Evolutionary conservation across 139 green algal genomes (phyloP).

Genomic region (Coelastrella sp.): DNA sequence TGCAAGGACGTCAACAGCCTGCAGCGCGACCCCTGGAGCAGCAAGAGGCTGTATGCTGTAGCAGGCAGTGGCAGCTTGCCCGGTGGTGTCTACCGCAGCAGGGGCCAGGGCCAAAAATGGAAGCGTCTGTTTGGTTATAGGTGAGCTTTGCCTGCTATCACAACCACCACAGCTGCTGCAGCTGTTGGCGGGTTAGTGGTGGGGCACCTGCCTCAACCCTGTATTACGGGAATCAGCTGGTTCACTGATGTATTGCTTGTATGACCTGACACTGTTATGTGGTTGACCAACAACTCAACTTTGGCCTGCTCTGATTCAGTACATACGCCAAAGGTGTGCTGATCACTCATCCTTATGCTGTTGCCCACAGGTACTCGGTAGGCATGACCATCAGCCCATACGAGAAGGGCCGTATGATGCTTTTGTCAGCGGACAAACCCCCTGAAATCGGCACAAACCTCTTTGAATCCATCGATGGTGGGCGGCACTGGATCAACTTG

Average conservation of each 20-base stretch:
- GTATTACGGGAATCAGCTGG: no score
- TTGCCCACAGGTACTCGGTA: conserved; percentile 27
- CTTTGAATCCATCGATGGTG: conserved; percentile 29
- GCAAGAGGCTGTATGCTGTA: conserved; percentile 29
- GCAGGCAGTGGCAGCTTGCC: conserved; percentile 36
- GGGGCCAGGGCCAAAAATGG: conserved; percentile 29
- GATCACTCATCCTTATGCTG: neutral
- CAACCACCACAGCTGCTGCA: no score
- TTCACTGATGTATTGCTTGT: no score
- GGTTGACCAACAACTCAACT: neutral
- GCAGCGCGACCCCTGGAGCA: conserved; percentile 32
- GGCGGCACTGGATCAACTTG: neutral
- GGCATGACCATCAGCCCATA: conserved; percentile 15
- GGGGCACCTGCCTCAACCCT: no score
- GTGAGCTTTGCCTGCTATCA: no score
- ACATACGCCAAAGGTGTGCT: neutral
- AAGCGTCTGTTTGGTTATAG: conserved; percentile 46
- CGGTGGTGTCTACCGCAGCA: conserved; percentile 32
- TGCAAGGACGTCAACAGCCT: conserved; percentile 22
- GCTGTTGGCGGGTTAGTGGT: no score
- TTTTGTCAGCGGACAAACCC: conserved; percentile 33
- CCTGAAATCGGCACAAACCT: conserved; percentile 28
- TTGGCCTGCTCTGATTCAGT: neutral
- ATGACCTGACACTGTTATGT: no score
- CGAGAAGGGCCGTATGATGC: conserved; percentile 29